These are phyloP conservation scores for Tricholoma matsutake DNA, from an alignment of 768 basidiomycete genomes.

Conservation along the genomic window DNA sequence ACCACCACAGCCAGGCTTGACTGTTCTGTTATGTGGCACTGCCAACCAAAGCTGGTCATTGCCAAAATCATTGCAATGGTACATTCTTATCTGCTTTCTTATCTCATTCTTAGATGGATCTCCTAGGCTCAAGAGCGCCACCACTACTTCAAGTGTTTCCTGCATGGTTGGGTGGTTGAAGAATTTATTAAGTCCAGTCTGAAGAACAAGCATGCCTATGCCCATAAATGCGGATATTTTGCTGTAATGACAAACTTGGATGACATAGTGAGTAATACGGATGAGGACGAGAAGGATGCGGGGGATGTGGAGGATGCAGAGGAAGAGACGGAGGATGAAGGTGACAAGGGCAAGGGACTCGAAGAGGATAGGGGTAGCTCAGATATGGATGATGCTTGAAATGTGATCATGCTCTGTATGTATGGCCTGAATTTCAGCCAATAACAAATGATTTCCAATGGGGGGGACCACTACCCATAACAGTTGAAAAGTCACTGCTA, in stretches of 20 bases:
- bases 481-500: background rate
- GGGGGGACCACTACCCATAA: background rate
- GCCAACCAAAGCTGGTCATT: background rate
- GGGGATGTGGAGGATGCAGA: background rate
- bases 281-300: background rate
- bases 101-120: background rate
- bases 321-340: no score
- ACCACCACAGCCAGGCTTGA: background rate
- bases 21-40: conserved; percentile 1
- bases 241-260: background rate
- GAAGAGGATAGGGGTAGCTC: no score
- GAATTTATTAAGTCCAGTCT: conserved; percentile 1
- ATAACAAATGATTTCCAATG: background rate
- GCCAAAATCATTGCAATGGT: conserved; percentile 3
- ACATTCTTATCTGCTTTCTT: background rate
- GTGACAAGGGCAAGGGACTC: background rate
- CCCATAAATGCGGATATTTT: background rate
- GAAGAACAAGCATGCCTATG: conserved; percentile 1
- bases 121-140: background rate
- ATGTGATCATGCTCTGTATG: background rate
- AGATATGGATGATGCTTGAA: background rate
- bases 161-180: background rate
- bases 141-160: background rate
- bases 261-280: background rate
- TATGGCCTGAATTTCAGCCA: background rate